Percentiles rank a stretch among this genome's conserved stretches.
Evolutionary conservation across 2,329 filamentous ascomycete species (phyloP).

Genomic region (Cyphellophora attinorum): DNA sequence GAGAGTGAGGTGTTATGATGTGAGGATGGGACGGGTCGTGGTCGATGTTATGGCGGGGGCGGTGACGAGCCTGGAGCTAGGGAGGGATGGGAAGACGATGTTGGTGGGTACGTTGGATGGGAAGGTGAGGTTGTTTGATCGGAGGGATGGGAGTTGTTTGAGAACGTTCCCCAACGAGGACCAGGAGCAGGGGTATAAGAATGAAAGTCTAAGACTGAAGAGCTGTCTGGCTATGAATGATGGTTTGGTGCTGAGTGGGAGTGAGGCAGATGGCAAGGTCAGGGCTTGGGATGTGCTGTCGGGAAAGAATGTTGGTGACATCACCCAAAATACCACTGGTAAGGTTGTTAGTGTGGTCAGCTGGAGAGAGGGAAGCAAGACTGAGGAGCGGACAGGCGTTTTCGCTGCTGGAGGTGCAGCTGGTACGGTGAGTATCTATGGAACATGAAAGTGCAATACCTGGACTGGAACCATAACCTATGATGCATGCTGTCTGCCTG

Average conservation of each 20-base stretch:
- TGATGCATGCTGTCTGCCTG: too few species aligned
- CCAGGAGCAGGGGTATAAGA: constrained; percentile 35
- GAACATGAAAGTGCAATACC: not conserved
- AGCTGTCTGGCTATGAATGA: constrained; percentile 67
- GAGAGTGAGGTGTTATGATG: constrained; percentile 69
- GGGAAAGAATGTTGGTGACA: constrained; percentile 39
- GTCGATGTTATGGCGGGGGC: constrained; percentile 57
- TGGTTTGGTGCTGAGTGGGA: constrained; percentile 68
- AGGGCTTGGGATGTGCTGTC: constrained; percentile 79
- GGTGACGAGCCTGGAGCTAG: constrained; percentile 67
- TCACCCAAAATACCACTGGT: constrained; percentile 12
- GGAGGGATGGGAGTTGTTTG: constrained; percentile 61
- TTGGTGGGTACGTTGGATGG: constrained; percentile 69
- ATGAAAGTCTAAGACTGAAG: constrained; percentile 64
- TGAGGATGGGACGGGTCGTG: constrained; percentile 61
- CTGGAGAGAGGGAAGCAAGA: constrained; percentile 16
- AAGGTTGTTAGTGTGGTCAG: constrained; percentile 18
- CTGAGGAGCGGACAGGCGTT: constrained; percentile 10
- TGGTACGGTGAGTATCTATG: constrained; percentile 17
- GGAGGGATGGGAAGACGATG: constrained; percentile 63
- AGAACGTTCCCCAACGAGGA: constrained; percentile 53
- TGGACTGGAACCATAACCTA: too few species aligned
- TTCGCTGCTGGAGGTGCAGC: constrained; percentile 18
- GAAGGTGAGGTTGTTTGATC: constrained; percentile 71
- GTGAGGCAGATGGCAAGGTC: constrained; percentile 62